Conservation (phyloP, 75 land plant genomes). For the Cupressus sempervirens region DNA sequence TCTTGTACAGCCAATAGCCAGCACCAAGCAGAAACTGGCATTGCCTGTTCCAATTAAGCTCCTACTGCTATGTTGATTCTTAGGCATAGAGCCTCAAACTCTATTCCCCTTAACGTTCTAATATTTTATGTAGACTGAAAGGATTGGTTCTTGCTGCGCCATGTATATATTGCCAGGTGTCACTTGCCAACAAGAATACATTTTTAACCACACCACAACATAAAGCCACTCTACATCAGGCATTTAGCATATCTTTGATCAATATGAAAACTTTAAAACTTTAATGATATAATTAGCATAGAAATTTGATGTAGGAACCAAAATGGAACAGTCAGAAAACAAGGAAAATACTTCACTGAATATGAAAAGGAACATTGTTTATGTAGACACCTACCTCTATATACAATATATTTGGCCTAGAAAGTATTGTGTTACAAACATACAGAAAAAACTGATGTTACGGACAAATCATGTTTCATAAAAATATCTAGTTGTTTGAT, state of each 20-base stretch:
- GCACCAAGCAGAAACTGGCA: background rate
- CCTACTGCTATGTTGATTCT: background rate
- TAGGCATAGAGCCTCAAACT: background rate
- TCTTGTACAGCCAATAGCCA: background rate
- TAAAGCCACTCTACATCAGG: background rate
- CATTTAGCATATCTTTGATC: background rate
- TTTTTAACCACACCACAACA: background rate
- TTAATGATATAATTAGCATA: background rate
- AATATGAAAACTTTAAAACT: background rate
- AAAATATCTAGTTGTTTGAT: slow-evolving; percentile 6
- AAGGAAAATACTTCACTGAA: background rate
- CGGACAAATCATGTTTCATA: background rate
- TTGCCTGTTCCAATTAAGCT: background rate
- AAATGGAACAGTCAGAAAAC: background rate
- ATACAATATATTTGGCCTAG: background rate
- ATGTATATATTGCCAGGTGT: background rate
- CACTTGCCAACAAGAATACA: background rate
- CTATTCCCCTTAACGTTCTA: background rate
- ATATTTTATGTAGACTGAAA: background rate
- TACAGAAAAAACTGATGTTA: background rate
- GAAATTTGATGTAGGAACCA: background rate
- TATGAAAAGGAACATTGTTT: background rate
- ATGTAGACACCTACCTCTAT: background rate
- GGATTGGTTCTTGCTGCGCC: background rate
- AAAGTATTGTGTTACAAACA: background rate